Evolutionary conservation across 306 rosid species (phyloP).

Genomic region (Benincasa hispida): DNA sequence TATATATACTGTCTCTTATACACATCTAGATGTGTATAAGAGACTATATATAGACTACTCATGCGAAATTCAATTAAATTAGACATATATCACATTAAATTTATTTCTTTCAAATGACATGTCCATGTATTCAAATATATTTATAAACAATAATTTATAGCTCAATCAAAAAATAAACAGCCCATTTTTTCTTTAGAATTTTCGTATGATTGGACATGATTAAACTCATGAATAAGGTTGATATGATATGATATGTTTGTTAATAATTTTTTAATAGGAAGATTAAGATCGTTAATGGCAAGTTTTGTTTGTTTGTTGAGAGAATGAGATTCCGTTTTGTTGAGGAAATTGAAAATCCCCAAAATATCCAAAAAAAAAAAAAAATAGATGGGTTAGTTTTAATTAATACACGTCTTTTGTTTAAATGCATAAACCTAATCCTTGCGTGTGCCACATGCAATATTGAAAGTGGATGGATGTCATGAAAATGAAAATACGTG

Average conservation of each 20-base stretch:
- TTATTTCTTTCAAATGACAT: no score
- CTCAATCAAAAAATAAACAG: no score
- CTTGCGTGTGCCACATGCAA: background rate
- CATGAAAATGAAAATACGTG: background rate
- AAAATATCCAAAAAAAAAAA: background rate
- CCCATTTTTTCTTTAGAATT: background rate
- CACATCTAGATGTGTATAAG: no score
- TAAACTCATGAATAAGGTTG: background rate
- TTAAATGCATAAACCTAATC: background rate
- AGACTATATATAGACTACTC: no score
- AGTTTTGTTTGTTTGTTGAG: background rate
- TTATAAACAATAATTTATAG: no score
- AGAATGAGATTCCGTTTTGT: background rate
- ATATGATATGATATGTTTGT: background rate
- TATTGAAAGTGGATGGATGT: background rate
- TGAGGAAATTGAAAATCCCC: background rate
- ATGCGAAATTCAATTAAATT: no score
- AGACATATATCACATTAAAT: no score
- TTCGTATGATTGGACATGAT: background rate
- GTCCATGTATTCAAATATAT: no score
- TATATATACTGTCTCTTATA: no score
- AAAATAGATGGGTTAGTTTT: background rate
- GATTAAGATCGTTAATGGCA: background rate
- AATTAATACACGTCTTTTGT: background rate
- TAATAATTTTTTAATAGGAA: background rate